Evolutionary conservation across 1,284 basidiomycete genomes (phyloP), one percentile per base, ranked within the genome.

Genomic region (Fereydounia khargensis): DNA sequence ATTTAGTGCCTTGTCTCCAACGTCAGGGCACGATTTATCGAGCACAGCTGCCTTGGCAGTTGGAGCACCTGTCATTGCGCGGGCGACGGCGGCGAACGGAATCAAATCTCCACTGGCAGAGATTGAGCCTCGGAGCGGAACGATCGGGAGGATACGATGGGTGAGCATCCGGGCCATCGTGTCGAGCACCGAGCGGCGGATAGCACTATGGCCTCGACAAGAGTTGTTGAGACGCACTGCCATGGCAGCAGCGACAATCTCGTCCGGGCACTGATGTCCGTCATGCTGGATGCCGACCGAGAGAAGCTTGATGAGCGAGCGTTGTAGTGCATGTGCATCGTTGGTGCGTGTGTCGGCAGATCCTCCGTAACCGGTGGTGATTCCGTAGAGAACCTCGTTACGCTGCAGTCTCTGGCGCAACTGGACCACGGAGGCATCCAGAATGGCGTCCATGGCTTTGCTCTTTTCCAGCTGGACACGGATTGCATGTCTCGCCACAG

Each of bases 81-180:
- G 56, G 3, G 89, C 89, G 47, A 91, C 84, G 74, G 91, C 91
- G 33, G 66, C 61, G 25, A 75, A 66, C 20, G 76, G 74, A 14
- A 63, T 69, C 7, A 77, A 61, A 46, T 79, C 77, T 11, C 89
- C 89, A 38, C 85, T 87, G 7, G 89, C 85, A 20, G 86, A 88
- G 65, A 91, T 87, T 51, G 83, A 86, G 23, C 87, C 87, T 8
- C 89, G 83, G 5, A 91, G 79, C n/a, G 89, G 89, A 2, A 91
- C 86, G 22, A 90, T 77, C 0, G 89, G 88, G 0, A 85, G 87
- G 63, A 91, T 82, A 61, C 87, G 84, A 55, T 84, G 83, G 35
- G 80, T 78, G 39, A 92, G 81, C 41, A 91, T 81, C 6, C 56
- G 47, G 25, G 83, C 81, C 83, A 91, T 88, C 67, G 84, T 85